A percentile compares a stretch with the other conserved stretches of the same genome.
These are phyloP conservation scores for Aspergillus taichungensis DNA, from an alignment of 495 filamentous ascomycete species.

Conservation along the genomic window DNA sequence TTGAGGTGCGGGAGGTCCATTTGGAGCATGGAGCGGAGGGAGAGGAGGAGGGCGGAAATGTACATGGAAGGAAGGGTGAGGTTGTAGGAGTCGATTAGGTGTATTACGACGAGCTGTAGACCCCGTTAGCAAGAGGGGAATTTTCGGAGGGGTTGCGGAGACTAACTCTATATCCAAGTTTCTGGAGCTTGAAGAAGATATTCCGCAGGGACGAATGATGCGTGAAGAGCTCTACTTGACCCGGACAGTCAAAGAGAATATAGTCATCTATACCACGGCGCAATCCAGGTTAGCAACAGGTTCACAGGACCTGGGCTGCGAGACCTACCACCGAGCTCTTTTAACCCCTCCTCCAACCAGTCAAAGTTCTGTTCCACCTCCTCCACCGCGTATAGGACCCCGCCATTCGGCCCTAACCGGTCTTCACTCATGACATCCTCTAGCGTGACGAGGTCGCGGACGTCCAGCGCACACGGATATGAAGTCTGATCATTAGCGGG, in stretches of 20 bases:
- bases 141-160: neutral
- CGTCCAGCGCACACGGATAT: constrained; percentile 74
- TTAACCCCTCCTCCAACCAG: constrained; percentile 75
- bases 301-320: neutral
- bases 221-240: constrained; percentile 94
- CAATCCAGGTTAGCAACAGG: constrained; percentile 9
- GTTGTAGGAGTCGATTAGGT: constrained; percentile 86
- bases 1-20: constrained; percentile 94
- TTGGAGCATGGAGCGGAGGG: constrained; percentile 92
- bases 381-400: constrained; percentile 85
- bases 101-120: constrained; percentile 73
- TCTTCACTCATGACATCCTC: constrained; percentile 96
- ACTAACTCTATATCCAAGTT: constrained; percentile 83
- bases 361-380: constrained; percentile 88
- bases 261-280: constrained; percentile 61
- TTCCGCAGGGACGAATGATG: constrained; percentile 85
- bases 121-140: constrained; percentile 5
- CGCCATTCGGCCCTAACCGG: constrained; percentile 84
- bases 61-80: constrained; percentile 88
- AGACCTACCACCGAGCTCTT: constrained; percentile 50
- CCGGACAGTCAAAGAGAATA: constrained; percentile 90
- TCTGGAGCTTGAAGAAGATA: constrained; percentile 82
- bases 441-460: constrained; percentile 76
- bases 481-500: constrained; percentile 76
- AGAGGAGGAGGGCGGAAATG: constrained; percentile 85